These are phyloP conservation scores for Penicillium digitatum DNA, from an alignment of 2,329 filamentous ascomycete species.

Conservation along the genomic window DNA sequence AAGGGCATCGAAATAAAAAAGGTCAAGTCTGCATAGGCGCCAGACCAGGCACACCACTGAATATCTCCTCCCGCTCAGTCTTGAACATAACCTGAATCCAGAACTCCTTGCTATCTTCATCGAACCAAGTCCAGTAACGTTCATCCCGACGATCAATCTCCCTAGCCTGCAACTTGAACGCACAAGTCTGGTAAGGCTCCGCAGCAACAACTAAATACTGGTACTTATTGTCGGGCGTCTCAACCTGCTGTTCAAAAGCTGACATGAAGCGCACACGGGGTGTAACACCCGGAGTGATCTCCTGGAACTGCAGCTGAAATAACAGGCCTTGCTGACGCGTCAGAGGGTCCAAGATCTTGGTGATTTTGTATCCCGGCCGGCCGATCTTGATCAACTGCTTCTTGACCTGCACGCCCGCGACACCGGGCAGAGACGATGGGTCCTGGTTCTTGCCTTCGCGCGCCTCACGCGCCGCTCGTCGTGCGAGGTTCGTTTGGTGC, in stretches of 20 bases:
- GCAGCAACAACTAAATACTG: constrained; percentile 94
- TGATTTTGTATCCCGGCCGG: constrained; percentile 94
- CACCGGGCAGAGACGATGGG: constrained; percentile 64
- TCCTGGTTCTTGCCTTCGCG: constrained; percentile 71
- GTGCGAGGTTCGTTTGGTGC: constrained; percentile 96
- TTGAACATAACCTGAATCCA: constrained; percentile 98
- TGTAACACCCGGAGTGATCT: constrained; percentile 69
- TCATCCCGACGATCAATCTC: constrained; percentile 89
- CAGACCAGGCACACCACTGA: constrained; percentile 62
- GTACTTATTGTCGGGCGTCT: constrained; percentile 87
- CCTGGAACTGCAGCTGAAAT: constrained; percentile 95
- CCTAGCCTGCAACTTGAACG: constrained; percentile 88
- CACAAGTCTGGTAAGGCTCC: constrained; percentile 96
- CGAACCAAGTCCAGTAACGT: constrained; percentile 90
- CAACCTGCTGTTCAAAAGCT: constrained; percentile 90
- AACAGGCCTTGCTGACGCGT: constrained; percentile 84
- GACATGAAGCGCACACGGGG: constrained; percentile 96
- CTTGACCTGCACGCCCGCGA: constrained; percentile 72
- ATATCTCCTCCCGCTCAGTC: constrained; percentile 94
- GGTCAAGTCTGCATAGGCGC: constrained; percentile 46
- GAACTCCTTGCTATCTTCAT: constrained; percentile 92
- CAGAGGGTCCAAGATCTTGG: constrained; percentile 84
- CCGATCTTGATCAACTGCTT: constrained; percentile 92
- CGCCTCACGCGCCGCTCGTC: constrained; percentile 91
- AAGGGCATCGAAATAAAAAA: background rate